Base-by-base conservation (phyloP, 1,284 basidiomycete species). In the Clitocybe nebularis region DNA sequence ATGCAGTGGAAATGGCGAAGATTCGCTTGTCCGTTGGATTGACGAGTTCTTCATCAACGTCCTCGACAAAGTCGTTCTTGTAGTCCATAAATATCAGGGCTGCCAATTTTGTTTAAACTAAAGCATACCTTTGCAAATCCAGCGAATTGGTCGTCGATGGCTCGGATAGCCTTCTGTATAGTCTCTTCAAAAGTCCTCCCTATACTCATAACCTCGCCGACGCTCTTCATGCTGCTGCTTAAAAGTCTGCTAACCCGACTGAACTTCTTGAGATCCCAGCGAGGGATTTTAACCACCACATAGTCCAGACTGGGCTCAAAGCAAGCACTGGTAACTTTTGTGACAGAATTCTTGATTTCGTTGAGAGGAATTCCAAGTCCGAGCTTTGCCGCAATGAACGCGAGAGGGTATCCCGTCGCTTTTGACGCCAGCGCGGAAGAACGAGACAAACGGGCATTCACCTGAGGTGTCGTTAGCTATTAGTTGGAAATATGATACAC, bases 261-360 rank as follows among this genome's bases (percentile, higher is more conserved):
- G 71, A 99, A 99, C 77, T 99, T 99, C 67, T 95, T 95, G 60
- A 98, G 71, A 68, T 99, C 95, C 95, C 95, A 99, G 50, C 94
- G 86, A 41, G 95, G 95, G 59, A 99, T 97, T 75, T 99, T 99
- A 61, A 96, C 93, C 36, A 98, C 93, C 50, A 90, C 84, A 63
- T 99, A 98, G 66, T 99, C 95, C 71, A 99, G 77, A 57, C 87
- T 91, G 9, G 94, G 95, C 71, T 99, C 96, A 66, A 99, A 99
- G 73, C 96, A 99, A 6, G 95, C 95, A 24, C 84, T 88, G 3
- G 95, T 99, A 50, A 93, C 84, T 64, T 93, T 94, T 42, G 96
- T 98, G 48, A 98, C 95, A 22, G 87, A 87, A 72, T 99, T 99
- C 68, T 88, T 89, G 71, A 98, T 97, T 70, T 96, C 93, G 68